Percentiles rank a stretch among this genome's conserved stretches.
phyloP scores from a whole-genome alignment of 2,329 filamentous ascomycete species.

The Stemphylium lycopersici region DNA sequence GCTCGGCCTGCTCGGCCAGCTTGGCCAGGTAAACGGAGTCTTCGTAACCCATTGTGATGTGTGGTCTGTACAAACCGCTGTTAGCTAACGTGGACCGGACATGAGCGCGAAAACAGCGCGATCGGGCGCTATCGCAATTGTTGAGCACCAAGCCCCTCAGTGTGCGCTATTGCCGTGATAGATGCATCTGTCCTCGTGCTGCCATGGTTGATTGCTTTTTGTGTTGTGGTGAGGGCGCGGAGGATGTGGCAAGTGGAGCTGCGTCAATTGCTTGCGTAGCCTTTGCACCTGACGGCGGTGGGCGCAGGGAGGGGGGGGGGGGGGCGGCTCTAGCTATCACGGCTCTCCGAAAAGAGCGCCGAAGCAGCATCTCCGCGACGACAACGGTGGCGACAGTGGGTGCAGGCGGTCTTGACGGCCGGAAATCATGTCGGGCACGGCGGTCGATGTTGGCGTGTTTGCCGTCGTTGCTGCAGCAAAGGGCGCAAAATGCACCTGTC shows the following conservation, averaged over 20 bases:
- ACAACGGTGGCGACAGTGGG: slow-evolving; percentile 11
- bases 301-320: slow-evolving; percentile 43
- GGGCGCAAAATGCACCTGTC: slow-evolving; percentile 38
- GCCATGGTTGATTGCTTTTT: not conserved
- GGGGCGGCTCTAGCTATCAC: slow-evolving; percentile 32
- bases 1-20: slow-evolving; percentile 99
- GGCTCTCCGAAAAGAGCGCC: slow-evolving; percentile 19
- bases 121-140: slow-evolving; percentile 16
- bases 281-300: slow-evolving; percentile 24
- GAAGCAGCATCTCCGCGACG: slow-evolving; percentile 15
- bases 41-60: slow-evolving; percentile 92
- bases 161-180: slow-evolving; percentile 21
- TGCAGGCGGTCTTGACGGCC: slow-evolving; percentile 17
- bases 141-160: slow-evolving; percentile 25
- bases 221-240: not conserved
- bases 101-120: slow-evolving; percentile 20
- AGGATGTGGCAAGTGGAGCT: slow-evolving; percentile 14
- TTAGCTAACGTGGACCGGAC: slow-evolving; percentile 31
- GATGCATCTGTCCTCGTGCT: slow-evolving; percentile 11
- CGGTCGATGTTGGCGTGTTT: slow-evolving; percentile 17
- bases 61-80: slow-evolving; percentile 29
- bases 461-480: slow-evolving; percentile 26
- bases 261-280: slow-evolving; percentile 27
- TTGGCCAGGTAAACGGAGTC: slow-evolving; percentile 99
- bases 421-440: slow-evolving; percentile 27